These are phyloP conservation scores for Coemansia sp. DNA, from an alignment of 192 early-diverging fungal species.

Conservation along the genomic window DNA sequence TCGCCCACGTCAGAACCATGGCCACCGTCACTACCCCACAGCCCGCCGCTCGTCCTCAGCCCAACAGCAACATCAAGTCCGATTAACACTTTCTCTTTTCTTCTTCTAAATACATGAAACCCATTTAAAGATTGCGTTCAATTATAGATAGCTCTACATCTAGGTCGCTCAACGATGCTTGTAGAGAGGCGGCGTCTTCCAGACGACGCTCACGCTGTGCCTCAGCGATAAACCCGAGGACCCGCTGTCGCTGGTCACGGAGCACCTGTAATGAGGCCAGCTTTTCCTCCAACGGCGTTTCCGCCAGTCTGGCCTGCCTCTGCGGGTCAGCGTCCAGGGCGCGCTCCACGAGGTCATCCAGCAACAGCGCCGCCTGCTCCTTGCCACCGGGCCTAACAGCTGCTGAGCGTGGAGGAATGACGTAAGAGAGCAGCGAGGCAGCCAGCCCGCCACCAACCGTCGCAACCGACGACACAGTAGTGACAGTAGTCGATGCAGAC, in stretches of 20 bases:
- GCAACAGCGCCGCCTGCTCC: background rate
- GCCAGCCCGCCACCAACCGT: slow-evolving; percentile 11
- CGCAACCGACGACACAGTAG: background rate
- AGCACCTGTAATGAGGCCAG: slow-evolving; percentile 56
- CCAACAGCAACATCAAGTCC: slow-evolving; percentile 8
- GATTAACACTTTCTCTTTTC: background rate
- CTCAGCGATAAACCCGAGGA: slow-evolving; percentile 64
- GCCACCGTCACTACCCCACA: background rate
- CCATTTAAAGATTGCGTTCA: slow-evolving; percentile 37
- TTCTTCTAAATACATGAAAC: background rate
- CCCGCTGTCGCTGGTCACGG: slow-evolving; percentile 65
- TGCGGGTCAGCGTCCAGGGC: slow-evolving; percentile 20
- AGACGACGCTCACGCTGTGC: slow-evolving; percentile 64
- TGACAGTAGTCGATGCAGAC: background rate
- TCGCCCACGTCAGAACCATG: slow-evolving; percentile 45
- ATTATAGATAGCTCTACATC: slow-evolving; percentile 60
- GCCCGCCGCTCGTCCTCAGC: slow-evolving; percentile 14
- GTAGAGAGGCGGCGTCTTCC: slow-evolving; percentile 70
- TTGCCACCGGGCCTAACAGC: background rate
- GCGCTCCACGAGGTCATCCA: slow-evolving; percentile 8
- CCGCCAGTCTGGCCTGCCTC: slow-evolving; percentile 14
- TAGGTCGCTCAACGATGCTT: slow-evolving; percentile 62
- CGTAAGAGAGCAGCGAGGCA: slow-evolving; percentile 27
- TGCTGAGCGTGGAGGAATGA: slow-evolving; percentile 1
- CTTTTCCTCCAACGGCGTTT: slow-evolving; percentile 26